A percentile compares a stretch with the other conserved stretches of the same genome.
Evolutionary conservation across 352 stramenopile species (phyloP).

Genomic region (Phytopythium litorale): DNA sequence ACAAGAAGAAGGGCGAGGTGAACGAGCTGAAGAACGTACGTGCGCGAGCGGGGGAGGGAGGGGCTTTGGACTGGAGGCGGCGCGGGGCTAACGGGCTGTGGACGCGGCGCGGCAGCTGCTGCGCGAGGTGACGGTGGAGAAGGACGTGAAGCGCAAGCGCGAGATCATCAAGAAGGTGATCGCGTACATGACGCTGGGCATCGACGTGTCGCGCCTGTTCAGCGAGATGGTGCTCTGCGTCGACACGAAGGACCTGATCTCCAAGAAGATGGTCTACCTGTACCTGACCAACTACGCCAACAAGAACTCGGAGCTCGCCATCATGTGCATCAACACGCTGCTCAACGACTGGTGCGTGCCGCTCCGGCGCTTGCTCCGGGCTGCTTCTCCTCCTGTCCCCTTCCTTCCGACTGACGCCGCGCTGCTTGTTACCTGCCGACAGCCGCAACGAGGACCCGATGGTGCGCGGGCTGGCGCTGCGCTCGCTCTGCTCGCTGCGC

Average conservation of each 20-base stretch:
- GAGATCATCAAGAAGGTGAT: conserved; percentile 99
- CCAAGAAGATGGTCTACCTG: conserved; percentile 99
- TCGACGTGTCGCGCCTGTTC: conserved; percentile 99
- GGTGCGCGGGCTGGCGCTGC: conserved; percentile 96
- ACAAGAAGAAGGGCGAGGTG: conserved; percentile 95
- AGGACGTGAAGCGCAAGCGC: conserved; percentile 95
- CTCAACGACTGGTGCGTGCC: conserved; percentile 94
- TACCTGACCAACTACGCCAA: conserved; percentile 99
- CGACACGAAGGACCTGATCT: conserved; percentile 97
- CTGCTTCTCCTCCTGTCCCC: neutral
- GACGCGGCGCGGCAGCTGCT: conserved; percentile 67
- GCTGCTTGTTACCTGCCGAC: neutral
- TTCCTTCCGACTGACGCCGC: neutral
- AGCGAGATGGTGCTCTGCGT: conserved; percentile 98
- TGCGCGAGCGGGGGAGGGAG: conserved; percentile 2
- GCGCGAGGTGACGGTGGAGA: conserved; percentile 95
- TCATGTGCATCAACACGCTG: conserved; percentile 99
- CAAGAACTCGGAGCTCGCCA: conserved; percentile 97
- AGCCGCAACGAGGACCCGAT: conserved; percentile 97
- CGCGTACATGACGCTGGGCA: conserved; percentile 99
- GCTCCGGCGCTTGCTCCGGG: no score
- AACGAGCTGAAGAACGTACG: conserved; percentile 94
- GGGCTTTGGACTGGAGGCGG: neutral
- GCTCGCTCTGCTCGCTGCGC: conserved; percentile 95
- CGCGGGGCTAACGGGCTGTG: neutral